These are phyloP conservation scores for Pseudocercospora vitis DNA, from an alignment of 2,329 filamentous ascomycete genomes.

Conservation along the genomic window DNA sequence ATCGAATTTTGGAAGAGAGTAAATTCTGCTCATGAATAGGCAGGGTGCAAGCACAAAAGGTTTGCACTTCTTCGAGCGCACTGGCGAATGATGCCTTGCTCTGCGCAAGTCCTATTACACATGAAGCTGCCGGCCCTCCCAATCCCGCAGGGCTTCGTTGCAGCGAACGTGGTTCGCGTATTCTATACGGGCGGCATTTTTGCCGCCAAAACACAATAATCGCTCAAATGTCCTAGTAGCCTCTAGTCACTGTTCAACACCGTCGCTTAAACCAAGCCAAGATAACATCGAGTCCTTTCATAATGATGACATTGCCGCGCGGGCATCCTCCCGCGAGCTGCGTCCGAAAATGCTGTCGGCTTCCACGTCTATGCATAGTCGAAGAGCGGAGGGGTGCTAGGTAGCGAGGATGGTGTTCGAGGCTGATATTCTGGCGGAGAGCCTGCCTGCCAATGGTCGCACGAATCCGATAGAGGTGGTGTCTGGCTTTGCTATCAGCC, in stretches of 20 bases:
- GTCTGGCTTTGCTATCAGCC: slow-evolving; percentile 56
- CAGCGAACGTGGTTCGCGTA: neutral
- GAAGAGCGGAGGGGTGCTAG: slow-evolving; percentile 60
- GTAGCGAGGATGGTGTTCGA: slow-evolving; percentile 72
- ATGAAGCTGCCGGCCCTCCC: neutral
- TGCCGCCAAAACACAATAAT: neutral
- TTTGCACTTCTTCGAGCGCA: neutral
- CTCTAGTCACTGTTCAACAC: slow-evolving; percentile 14
- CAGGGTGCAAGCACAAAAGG: too few species aligned
- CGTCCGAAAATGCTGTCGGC: neutral
- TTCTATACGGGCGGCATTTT: slow-evolving; percentile 2
- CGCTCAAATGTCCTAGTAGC: neutral
- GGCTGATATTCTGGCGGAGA: slow-evolving; percentile 44
- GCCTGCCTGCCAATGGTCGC: slow-evolving; percentile 58
- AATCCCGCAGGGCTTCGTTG: neutral
- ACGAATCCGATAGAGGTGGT: slow-evolving; percentile 73
- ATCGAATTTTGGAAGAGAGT: too few species aligned
- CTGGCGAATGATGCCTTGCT: neutral
- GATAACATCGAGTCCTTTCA: neutral
- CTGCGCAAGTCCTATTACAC: neutral
- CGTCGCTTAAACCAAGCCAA: slow-evolving; percentile 10
- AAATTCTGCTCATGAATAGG: too few species aligned
- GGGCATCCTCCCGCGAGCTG: neutral
- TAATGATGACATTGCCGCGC: neutral
- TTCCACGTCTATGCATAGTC: slow-evolving; percentile 7